phyloP scores from a whole-genome alignment of 768 basidiomycete genomes.

The Termitomyces sp. region DNA sequence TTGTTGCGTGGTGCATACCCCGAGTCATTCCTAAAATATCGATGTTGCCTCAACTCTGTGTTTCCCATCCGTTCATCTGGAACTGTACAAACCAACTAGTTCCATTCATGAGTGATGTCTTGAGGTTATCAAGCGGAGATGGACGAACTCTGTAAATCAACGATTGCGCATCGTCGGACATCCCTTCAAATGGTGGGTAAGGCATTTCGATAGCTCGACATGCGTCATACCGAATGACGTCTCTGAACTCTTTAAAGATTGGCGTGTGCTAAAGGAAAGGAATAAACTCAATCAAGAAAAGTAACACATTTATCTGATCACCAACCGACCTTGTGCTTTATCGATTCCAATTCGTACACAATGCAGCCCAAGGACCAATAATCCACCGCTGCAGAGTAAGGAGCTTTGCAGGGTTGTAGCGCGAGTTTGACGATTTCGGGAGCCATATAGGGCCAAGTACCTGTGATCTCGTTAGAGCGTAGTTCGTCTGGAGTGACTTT shows the following conservation, averaged over 20 bases:
- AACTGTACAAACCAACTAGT: background rate
- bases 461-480: background rate
- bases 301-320: background rate
- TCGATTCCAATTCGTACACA: conserved; percentile 2
- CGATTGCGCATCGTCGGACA: background rate
- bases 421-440: background rate
- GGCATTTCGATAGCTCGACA: background rate
- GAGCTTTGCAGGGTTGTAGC: background rate
- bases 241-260: background rate
- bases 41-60: background rate
- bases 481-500: background rate
- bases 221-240: background rate
- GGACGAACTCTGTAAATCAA: background rate
- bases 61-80: background rate
- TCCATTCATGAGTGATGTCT: background rate
- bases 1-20: background rate
- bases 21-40: background rate
- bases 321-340: background rate
- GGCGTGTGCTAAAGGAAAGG: background rate
- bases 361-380: conserved; percentile 5
- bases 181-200: conserved; percentile 2
- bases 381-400: background rate
- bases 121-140: background rate
- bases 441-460: conserved; percentile 6
- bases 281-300: background rate